Evolutionary conservation across 129 eudicot genomes (phyloP).

Genomic region (Flaveria sonorensis): DNA sequence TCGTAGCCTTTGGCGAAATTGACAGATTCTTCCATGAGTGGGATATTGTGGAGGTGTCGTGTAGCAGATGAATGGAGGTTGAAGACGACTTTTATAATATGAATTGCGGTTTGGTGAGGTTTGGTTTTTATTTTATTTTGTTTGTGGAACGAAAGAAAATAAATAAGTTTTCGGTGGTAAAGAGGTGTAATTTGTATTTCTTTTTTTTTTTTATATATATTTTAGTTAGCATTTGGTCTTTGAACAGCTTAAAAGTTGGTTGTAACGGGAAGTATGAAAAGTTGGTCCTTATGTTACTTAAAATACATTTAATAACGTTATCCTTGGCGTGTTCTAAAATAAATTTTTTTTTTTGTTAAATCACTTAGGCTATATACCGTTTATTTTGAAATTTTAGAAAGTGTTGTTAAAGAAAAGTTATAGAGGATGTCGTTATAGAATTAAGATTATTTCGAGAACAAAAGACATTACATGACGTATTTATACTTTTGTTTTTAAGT

Average conservation of each 20-base stretch:
- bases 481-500: no score
- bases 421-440: no score
- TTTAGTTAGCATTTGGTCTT: neutral
- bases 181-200: neutral
- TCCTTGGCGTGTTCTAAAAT: no score
- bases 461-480: no score
- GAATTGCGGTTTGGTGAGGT: conserved; percentile 5
- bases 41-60: neutral
- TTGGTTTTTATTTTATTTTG: neutral
- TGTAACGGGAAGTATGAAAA: neutral
- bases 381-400: no score
- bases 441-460: no score
- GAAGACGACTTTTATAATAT: conserved; percentile 26
- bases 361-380: no score
- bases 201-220: no score
- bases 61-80: neutral
- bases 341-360: no score
- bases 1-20: conserved; percentile 56
- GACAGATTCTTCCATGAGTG: conserved; percentile 51
- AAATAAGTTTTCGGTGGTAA: neutral
- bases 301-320: no score
- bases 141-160: neutral
- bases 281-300: no score
- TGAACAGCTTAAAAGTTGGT: neutral
- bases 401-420: no score